phyloP scores from a whole-genome alignment of 306 rosid genomes.

The Citrullus colocynthis region DNA sequence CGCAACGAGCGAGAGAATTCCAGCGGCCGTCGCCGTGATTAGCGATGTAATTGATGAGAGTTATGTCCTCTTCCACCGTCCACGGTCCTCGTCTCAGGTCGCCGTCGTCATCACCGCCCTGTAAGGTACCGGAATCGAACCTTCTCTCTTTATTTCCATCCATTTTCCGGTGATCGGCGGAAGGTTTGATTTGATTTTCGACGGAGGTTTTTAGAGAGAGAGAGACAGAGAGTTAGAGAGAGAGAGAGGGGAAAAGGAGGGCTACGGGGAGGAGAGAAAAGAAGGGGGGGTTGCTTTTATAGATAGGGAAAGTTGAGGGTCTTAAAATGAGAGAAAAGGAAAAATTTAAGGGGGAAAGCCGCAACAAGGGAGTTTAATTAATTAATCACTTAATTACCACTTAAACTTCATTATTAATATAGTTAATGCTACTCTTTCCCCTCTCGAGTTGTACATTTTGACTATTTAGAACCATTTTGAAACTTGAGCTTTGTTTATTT shows the following conservation, averaged over 20 bases:
- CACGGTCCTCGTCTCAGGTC: slow-evolving; percentile 81
- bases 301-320: slow-evolving; percentile 18
- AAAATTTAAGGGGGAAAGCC: slow-evolving; percentile 13
- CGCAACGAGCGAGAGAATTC: slow-evolving; percentile 83
- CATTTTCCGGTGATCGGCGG: background rate
- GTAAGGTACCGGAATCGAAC: background rate
- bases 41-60: slow-evolving; percentile 82
- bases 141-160: slow-evolving; percentile 47
- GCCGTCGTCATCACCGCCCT: slow-evolving; percentile 22
- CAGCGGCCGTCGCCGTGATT: slow-evolving; percentile 96
- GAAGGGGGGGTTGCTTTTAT: slow-evolving; percentile 44
- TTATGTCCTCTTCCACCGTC: slow-evolving; percentile 82
- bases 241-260: slow-evolving; percentile 12
- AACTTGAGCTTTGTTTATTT: background rate
- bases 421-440: slow-evolving; percentile 10
- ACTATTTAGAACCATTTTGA: slow-evolving; percentile 17
- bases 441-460: slow-evolving; percentile 56
- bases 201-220: background rate
- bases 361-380: slow-evolving; percentile 19
- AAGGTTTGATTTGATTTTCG: background rate
- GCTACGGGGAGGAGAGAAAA: slow-evolving; percentile 26
- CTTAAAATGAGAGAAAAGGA: slow-evolving; percentile 9
- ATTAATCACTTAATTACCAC: slow-evolving; percentile 12
- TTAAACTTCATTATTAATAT: slow-evolving; percentile 20
- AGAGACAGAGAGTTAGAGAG: slow-evolving; percentile 1